Evolutionary conservation across 2,329 filamentous ascomycete species (phyloP), one percentile per base, ranked within the genome.

Genomic region (Cladophialophora chaetospira): DNA sequence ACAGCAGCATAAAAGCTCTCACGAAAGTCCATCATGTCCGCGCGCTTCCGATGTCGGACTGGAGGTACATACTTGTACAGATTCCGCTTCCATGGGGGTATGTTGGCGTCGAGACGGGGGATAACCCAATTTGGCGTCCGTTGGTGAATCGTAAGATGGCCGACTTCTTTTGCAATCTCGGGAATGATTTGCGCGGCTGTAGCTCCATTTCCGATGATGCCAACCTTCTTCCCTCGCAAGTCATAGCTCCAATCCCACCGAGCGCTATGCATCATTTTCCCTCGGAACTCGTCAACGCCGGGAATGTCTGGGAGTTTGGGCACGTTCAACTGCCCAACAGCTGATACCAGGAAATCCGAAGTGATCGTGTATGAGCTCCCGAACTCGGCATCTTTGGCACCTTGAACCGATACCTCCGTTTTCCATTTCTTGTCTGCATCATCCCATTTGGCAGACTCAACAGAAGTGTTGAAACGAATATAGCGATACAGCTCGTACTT

Each of bases 141-240:
- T 65, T 85, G 82, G 66, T 81, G 84, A 11, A 85, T 70, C 0
- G 77, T 79, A 13, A 85, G 67, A 10, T 76, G 71, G 2, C 75
- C 72, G 8, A 77, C 78, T 2, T 75, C 71, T 40, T 79, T 79
- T 2, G 77, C 76, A 29, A 84, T 73, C 50, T 84, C 81, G 1
- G 82, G 82, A 26, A 83, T 73, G 60, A 85, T 83, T 59, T 85
- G 83, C 1, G 76, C 77, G 1, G 81, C 81, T 0, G 82, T 84
- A 31, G 82, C 82, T 77, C 80, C 82, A 65, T 83, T 85, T 2
- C 83, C 82, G 33, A 86, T 79, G n/a, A 86, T 69, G 0, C 77
- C 82, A 36, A 85, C 76, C 48, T 75, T 77, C 71, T 84, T 84
- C 6, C 73, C 79, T 26, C 70, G 67, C n/a, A 82, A 63, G 47